A percentile compares a stretch with the other conserved stretches of the same genome.
phyloP scores from a whole-genome alignment of 2,329 filamentous ascomycete species.

The Beauveria medogensis region DNA sequence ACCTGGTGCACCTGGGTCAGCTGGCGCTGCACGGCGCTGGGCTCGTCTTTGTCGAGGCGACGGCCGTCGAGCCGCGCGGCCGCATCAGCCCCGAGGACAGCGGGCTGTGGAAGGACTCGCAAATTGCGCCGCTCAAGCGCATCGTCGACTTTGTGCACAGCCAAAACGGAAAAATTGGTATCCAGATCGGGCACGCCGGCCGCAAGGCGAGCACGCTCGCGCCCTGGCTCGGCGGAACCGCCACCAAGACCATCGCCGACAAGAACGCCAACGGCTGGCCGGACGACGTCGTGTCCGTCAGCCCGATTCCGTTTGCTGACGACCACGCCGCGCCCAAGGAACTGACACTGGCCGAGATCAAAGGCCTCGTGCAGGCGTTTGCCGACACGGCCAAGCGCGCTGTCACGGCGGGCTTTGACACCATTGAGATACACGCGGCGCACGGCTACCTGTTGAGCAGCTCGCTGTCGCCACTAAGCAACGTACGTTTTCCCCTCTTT shows the following conservation, averaged over 20 bases:
- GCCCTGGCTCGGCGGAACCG: slow-evolving; percentile 50
- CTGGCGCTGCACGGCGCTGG: slow-evolving; percentile 69
- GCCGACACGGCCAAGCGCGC: slow-evolving; percentile 50
- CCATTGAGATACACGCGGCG: slow-evolving; percentile 60
- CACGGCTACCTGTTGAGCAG: slow-evolving; percentile 61
- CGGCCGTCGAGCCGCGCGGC: slow-evolving; percentile 64
- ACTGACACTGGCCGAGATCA: slow-evolving; percentile 62
- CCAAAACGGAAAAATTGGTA: slow-evolving; percentile 66
- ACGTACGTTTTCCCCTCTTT: slow-evolving; percentile 29
- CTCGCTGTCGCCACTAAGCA: slow-evolving; percentile 54
- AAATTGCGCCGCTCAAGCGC: slow-evolving; percentile 62
- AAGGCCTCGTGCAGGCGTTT: slow-evolving; percentile 54
- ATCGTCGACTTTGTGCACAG: slow-evolving; percentile 73
- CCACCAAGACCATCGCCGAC: slow-evolving; percentile 44
- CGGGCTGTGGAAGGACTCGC: slow-evolving; percentile 78
- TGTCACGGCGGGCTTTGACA: slow-evolving; percentile 63
- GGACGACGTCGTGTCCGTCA: slow-evolving; percentile 44
- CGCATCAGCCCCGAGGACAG: slow-evolving; percentile 74
- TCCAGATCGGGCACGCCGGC: slow-evolving; percentile 78
- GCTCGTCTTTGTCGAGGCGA: slow-evolving; percentile 70
- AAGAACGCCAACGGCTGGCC: slow-evolving; percentile 49
- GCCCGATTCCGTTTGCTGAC: slow-evolving; percentile 50
- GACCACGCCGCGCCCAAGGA: slow-evolving; percentile 55
- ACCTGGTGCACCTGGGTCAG: slow-evolving; percentile 73
- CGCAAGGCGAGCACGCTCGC: slow-evolving; percentile 55